phyloP scores from a whole-genome alignment of 305 asterid genomes.

The Solanum hybrid region DNA sequence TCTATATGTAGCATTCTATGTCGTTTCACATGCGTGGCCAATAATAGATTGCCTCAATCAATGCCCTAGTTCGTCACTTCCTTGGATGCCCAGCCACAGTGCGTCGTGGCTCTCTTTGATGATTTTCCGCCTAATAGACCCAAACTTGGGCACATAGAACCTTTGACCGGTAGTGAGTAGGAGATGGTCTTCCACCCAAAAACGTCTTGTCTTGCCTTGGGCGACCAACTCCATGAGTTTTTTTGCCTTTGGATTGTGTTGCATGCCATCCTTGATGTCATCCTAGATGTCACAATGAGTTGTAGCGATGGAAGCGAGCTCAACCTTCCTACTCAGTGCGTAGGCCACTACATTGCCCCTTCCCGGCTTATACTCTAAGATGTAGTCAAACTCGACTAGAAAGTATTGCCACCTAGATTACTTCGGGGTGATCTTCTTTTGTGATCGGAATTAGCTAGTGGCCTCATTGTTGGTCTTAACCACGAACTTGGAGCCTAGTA shows the following conservation, averaged over 20 bases:
- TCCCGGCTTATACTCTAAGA: not conserved
- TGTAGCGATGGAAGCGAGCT: not conserved
- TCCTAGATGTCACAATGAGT: not conserved
- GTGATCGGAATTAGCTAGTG: not conserved
- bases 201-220: not conserved
- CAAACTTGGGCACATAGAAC: not conserved
- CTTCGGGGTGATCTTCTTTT: not conserved
- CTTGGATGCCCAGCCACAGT: not conserved
- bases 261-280: not conserved
- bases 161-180: not conserved
- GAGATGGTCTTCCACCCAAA: not conserved
- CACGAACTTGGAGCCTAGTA: not conserved
- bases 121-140: not conserved
- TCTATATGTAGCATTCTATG: not conserved
- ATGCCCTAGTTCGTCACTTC: fast-evolving
- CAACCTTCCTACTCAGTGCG: not conserved
- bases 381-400: not conserved
- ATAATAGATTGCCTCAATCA: not conserved
- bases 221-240: not conserved
- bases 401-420: not conserved
- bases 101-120: not conserved
- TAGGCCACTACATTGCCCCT: too few relatives aligned
- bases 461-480: not conserved
- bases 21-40: not conserved
- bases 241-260: too few relatives aligned